These are phyloP conservation scores for Oryza glaberrima DNA, from an alignment of 176 grass and related monocot genomes.

Conservation along the genomic window DNA sequence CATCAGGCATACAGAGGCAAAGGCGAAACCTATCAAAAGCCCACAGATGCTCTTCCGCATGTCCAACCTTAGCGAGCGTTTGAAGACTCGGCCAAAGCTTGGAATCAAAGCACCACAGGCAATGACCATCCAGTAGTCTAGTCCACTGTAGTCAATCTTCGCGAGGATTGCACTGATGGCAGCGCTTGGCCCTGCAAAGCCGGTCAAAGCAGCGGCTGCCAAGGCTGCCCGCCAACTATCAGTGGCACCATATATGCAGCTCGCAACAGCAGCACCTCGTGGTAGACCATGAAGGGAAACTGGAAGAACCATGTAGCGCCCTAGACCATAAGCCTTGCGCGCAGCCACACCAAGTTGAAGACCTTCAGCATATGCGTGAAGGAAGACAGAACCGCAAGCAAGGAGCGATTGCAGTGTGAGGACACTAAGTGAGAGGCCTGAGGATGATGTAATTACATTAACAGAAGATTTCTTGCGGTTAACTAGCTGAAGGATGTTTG, in stretches of 20 bases:
- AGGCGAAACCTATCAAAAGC: slow-evolving; percentile 74
- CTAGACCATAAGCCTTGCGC: slow-evolving; percentile 88
- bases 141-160: slow-evolving; percentile 74
- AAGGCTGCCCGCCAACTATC: slow-evolving; percentile 92
- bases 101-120: slow-evolving; percentile 84
- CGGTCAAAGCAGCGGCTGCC: slow-evolving; percentile 76
- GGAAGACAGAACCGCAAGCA: slow-evolving; percentile 78
- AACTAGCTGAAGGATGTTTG: slow-evolving; percentile 60
- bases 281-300: slow-evolving; percentile 93
- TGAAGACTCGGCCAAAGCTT: slow-evolving; percentile 74
- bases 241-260: slow-evolving; percentile 85
- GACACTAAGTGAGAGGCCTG: slow-evolving; percentile 64
- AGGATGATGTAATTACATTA: slow-evolving; percentile 58
- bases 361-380: slow-evolving; percentile 87
- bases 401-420: slow-evolving; percentile 83
- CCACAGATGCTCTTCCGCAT: slow-evolving; percentile 66
- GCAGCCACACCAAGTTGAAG: slow-evolving; percentile 92
- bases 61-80: slow-evolving; percentile 70
- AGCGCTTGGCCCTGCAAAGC: slow-evolving; percentile 74
- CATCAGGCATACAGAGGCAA: slow-evolving; percentile 84
- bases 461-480: slow-evolving; percentile 71
- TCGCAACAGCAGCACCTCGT: slow-evolving; percentile 81
- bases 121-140: slow-evolving; percentile 94
- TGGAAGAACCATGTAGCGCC: slow-evolving; percentile 93
- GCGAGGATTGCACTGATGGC: slow-evolving; percentile 87